Percentiles rank a stretch among this genome's conserved stretches.
phyloP scores from a whole-genome alignment of 2,329 filamentous ascomycete species.

The Cladosporium oxysporum region DNA sequence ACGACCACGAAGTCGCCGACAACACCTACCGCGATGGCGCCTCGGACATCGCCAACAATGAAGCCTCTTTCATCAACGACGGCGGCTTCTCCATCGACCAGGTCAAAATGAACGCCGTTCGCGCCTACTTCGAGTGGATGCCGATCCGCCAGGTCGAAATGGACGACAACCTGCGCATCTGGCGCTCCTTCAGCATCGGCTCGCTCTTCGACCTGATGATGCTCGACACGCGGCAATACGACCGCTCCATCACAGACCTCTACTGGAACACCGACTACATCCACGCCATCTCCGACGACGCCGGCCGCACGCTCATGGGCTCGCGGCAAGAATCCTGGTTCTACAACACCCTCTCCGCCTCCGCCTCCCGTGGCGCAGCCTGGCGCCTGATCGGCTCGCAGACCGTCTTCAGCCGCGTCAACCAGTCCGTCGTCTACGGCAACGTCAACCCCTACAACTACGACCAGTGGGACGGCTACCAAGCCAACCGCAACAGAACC shows the following conservation, averaged over 20 bases:
- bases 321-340: conserved; percentile 45
- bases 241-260: conserved; percentile 46
- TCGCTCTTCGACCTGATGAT: conserved; percentile 46
- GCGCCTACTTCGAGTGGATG: conserved; percentile 49
- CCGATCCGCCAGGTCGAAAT: conserved; percentile 46
- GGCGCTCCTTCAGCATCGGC: conserved; percentile 46
- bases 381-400: conserved; percentile 73
- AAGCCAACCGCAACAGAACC: conserved; percentile 69
- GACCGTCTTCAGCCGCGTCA: conserved; percentile 63
- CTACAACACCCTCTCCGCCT: conserved; percentile 47
- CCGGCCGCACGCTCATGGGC: conserved; percentile 34
- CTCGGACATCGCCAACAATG: conserved; percentile 46
- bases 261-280: conserved; percentile 55
- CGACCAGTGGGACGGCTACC: conserved; percentile 66
- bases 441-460: conserved; percentile 49
- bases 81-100: conserved; percentile 47
- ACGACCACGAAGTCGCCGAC: conserved; percentile 40
- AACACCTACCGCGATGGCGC: conserved; percentile 46
- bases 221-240: conserved; percentile 47
- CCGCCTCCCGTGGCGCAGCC: conserved; percentile 60
- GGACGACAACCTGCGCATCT: conserved; percentile 47
- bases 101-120: conserved; percentile 50
- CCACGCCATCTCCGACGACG: conserved; percentile 31
- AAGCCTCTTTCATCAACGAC: conserved; percentile 43
- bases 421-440: conserved; percentile 41